A percentile compares a stretch with the other conserved stretches of the same genome.
Conservation (phyloP, 148 eudicot genomes). For the Fagopyrum homotropicum region DNA sequence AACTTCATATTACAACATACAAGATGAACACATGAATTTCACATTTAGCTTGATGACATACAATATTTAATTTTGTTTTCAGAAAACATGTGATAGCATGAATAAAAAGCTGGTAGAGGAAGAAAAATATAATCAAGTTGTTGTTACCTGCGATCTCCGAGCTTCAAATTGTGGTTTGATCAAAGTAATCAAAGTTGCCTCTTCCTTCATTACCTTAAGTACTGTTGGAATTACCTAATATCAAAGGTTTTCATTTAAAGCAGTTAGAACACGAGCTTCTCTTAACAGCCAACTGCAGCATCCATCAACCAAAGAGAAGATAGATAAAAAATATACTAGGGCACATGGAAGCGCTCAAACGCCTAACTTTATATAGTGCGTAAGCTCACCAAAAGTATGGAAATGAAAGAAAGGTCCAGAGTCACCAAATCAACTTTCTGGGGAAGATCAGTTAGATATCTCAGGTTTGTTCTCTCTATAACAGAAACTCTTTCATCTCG, state of each 20-base stretch:
- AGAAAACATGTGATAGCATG: not conserved
- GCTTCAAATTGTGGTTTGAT: slow-evolving; percentile 99
- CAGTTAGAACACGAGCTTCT: not conserved
- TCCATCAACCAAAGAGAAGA: not conserved
- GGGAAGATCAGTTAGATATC: slow-evolving; percentile 83
- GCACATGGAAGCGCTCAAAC: not conserved
- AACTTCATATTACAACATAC: not conserved
- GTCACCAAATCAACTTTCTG: slow-evolving; percentile 95
- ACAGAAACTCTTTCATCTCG: slow-evolving; percentile 73
- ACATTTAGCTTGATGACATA: not conserved
- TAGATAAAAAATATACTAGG: not conserved
- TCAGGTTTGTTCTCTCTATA: slow-evolving; percentile 82
- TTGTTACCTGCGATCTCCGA: slow-evolving; percentile 68
- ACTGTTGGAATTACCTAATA: slow-evolving; percentile 96
- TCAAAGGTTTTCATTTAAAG: not conserved
- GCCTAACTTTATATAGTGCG: not conserved
- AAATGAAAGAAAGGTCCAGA: slow-evolving; percentile 94
- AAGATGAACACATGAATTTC: not conserved
- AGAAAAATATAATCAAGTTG: not conserved
- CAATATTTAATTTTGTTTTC: not conserved
- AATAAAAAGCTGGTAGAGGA: not conserved
- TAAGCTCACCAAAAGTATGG: slow-evolving; percentile 72
- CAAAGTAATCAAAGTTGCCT: slow-evolving; percentile 70
- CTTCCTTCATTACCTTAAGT: slow-evolving; percentile 75
- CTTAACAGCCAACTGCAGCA: not conserved